Evolutionary conservation across 1,139 yeast species (phyloP).

Genomic region (Scheffersomyces lignicola): DNA sequence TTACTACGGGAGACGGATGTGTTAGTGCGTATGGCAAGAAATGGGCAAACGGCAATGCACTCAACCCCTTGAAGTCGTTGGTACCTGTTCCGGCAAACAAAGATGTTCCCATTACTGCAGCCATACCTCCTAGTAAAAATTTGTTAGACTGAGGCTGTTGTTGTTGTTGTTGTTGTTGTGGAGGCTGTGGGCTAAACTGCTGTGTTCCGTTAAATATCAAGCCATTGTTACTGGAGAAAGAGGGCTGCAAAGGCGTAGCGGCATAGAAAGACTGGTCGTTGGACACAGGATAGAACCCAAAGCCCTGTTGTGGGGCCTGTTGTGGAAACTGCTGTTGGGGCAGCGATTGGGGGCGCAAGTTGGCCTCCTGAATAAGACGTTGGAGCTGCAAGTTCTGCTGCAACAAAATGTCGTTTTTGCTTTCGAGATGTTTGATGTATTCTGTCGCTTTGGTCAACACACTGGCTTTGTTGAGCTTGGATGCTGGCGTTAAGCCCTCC

Average conservation of each 20-base stretch:
- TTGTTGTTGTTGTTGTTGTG: constrained; percentile 9
- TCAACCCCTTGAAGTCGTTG: constrained; percentile 41
- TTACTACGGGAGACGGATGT: constrained; percentile 23
- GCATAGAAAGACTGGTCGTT: constrained; percentile 20
- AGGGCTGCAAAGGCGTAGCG: constrained; percentile 21
- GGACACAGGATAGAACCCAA: constrained; percentile 24
- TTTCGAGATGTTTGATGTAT: constrained; percentile 80
- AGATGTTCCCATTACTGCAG: constrained; percentile 52
- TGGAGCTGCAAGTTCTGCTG: constrained; percentile 57
- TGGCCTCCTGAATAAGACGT: constrained; percentile 33
- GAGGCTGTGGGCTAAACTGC: constrained; percentile 8
- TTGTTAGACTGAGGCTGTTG: constrained; percentile 25
- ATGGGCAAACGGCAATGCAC: constrained; percentile 32
- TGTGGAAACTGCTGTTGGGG: constrained; percentile 9
- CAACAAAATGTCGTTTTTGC: constrained; percentile 57
- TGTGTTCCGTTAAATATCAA: neutral
- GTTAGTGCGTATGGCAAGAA: constrained; percentile 26
- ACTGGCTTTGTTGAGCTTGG: constrained; percentile 84
- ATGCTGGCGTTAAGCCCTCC: constrained; percentile 88
- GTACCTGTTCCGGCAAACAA: constrained; percentile 36
- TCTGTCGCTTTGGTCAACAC: constrained; percentile 88
- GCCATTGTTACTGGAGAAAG: constrained; percentile 7
- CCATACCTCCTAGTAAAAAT: constrained; percentile 55
- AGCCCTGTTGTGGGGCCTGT: constrained; percentile 15
- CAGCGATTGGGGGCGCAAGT: constrained; percentile 16